These are phyloP conservation scores for Sesbania bispinosa DNA, from an alignment of 306 rosid species.

Conservation along the genomic window DNA sequence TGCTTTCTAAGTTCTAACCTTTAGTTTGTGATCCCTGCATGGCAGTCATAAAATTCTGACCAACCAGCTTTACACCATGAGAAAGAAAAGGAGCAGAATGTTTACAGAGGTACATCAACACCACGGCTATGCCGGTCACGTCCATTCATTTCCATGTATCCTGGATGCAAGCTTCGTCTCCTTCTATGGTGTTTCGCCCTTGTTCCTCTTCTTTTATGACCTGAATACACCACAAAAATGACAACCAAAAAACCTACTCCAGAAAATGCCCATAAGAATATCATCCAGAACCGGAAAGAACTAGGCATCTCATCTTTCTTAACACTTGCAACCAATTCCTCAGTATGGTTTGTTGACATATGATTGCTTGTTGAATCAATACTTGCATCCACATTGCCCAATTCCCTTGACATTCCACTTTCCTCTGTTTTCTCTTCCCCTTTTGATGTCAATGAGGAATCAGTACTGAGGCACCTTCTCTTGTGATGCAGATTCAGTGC, in stretches of 20 bases:
- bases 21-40: constrained; percentile 3
- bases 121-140: constrained; percentile 53
- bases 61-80: constrained; percentile 14
- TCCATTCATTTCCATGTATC: constrained; percentile 54
- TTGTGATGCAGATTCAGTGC: constrained; percentile 73
- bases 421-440: constrained; percentile 31
- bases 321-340: constrained; percentile 23
- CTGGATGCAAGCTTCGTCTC: constrained; percentile 61
- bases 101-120: constrained; percentile 37
- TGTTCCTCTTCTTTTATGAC: constrained; percentile 53
- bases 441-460: constrained; percentile 37
- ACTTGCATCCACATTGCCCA: constrained; percentile 43
- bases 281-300: constrained; percentile 74
- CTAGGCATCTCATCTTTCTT: constrained; percentile 54
- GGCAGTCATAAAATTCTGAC: neutral
- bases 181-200: constrained; percentile 59
- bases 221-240: constrained; percentile 44
- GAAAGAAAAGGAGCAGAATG: neutral
- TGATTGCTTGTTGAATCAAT: constrained; percentile 20
- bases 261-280: constrained; percentile 73
- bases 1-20: constrained; percentile 15
- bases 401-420: constrained; percentile 41
- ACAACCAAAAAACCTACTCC: constrained; percentile 71
- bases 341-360: constrained; percentile 27
- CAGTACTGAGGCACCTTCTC: constrained; percentile 53